Conservation (phyloP, 2,329 filamentous ascomycete genomes). For the Geosmithia morbida region DNA sequence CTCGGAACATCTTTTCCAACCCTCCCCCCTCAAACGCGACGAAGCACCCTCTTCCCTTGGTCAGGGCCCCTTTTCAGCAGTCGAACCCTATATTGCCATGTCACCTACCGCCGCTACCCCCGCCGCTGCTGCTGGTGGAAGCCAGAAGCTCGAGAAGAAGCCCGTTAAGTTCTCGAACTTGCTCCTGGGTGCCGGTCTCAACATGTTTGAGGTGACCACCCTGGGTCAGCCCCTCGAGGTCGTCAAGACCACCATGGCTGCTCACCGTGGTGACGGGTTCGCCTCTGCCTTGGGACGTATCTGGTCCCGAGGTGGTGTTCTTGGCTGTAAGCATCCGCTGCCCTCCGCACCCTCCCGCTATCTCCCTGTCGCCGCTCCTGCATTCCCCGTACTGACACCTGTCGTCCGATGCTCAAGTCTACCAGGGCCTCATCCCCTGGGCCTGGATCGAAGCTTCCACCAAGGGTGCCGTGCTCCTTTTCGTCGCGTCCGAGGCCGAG, state of each 20-base stretch:
- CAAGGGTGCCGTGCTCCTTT: conserved; percentile 97
- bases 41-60: conserved; percentile 93
- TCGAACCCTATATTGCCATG: conserved; percentile 35
- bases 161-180: conserved; percentile 99
- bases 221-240: conserved; percentile 81
- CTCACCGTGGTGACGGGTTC: conserved; percentile 85
- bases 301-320: conserved; percentile 83
- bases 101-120: conserved; percentile 41
- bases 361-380: background rate
- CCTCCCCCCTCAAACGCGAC: conserved; percentile 36
- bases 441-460: conserved; percentile 99
- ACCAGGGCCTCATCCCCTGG: conserved; percentile 98
- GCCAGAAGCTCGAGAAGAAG: conserved; percentile 77
- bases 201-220: conserved; percentile 77
- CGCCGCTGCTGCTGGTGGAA: conserved; percentile 31
- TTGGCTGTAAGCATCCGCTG: conserved; percentile 66
- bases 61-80: conserved; percentile 64
- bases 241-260: conserved; percentile 98
- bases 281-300: conserved; percentile 67
- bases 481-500: conserved; percentile 96
- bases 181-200: conserved; percentile 83
- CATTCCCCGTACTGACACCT: too few species aligned
- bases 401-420: conserved; percentile 61
- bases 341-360: background rate
- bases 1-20: conserved; percentile 3